phyloP scores from a whole-genome alignment of 2,329 filamentous ascomycete genomes.

The Passalora sequoiae region DNA sequence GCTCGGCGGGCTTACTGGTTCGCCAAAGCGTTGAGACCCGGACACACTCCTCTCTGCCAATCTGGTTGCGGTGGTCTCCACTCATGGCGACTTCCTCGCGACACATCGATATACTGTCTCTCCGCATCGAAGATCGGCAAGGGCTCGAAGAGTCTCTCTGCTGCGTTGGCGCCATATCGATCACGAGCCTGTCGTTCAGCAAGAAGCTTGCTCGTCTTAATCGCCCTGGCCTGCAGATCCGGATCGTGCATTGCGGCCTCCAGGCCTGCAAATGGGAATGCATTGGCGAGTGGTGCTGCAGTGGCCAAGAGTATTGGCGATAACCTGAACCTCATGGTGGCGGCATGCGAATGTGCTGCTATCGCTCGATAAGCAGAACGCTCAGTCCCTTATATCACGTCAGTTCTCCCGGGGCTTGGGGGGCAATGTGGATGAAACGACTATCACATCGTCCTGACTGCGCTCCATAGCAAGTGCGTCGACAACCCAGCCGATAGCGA shows the following conservation, averaged over 20 bases:
- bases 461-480: no score
- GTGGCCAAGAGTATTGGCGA: constrained; percentile 2
- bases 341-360: no score
- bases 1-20: constrained; percentile 13
- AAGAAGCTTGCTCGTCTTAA: constrained; percentile 15
- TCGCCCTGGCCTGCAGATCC: constrained; percentile 1
- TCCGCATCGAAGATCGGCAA: constrained; percentile 27
- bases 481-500: no score
- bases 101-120: constrained; percentile 26
- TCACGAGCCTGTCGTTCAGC: constrained; percentile 16
- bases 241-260: constrained; percentile 2
- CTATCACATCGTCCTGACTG: no score
- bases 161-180: constrained; percentile 21
- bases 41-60: constrained; percentile 30
- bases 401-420: no score
- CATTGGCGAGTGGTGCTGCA: constrained; percentile 2
- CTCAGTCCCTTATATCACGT: no score
- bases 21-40: constrained; percentile 32
- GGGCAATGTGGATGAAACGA: no score
- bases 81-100: constrained; percentile 23
- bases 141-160: constrained; percentile 22
- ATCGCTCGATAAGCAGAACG: no score
- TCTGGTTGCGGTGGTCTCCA: constrained; percentile 25
- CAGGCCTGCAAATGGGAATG: constrained; percentile 4
- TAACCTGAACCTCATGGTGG: neutral